These are phyloP conservation scores for Chlamydomonas urium DNA, from an alignment of 139 green algal species.

Conservation along the genomic window DNA sequence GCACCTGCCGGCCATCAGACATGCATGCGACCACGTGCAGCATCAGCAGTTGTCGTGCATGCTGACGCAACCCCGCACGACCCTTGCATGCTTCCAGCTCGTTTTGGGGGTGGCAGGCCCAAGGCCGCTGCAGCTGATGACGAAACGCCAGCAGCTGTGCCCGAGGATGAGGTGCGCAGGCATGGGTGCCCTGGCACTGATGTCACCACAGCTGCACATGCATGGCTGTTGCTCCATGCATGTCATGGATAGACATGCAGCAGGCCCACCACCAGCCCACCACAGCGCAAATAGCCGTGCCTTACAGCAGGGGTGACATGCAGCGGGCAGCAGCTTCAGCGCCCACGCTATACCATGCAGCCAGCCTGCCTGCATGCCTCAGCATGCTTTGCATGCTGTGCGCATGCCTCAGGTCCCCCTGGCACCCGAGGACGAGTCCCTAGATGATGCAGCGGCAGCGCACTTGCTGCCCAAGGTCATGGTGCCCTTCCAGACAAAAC, in stretches of 20 bases:
- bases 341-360: neutral
- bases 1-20: neutral
- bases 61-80: neutral
- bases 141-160: neutral
- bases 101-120: neutral
- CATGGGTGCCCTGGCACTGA: too few relatives aligned
- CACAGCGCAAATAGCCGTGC: neutral
- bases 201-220: too few relatives aligned
- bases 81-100: neutral
- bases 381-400: neutral
- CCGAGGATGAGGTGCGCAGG: too few relatives aligned
- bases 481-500: constrained; percentile 48
- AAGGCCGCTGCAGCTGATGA: neutral
- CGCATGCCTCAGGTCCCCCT: neutral
- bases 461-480: constrained; percentile 67
- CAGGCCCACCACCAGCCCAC: too few relatives aligned
- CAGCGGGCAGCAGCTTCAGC: neutral
- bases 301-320: neutral
- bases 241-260: too few relatives aligned
- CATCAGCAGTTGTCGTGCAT: neutral
- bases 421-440: constrained; percentile 16
- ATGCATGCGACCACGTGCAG: neutral
- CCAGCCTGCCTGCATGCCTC: neutral
- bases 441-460: constrained; percentile 22
- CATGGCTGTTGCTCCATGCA: too few relatives aligned